Evolutionary conservation across 1,139 yeast species (phyloP), one percentile per base, ranked within the genome.

Genomic region (Sugiyamaella novakii): DNA sequence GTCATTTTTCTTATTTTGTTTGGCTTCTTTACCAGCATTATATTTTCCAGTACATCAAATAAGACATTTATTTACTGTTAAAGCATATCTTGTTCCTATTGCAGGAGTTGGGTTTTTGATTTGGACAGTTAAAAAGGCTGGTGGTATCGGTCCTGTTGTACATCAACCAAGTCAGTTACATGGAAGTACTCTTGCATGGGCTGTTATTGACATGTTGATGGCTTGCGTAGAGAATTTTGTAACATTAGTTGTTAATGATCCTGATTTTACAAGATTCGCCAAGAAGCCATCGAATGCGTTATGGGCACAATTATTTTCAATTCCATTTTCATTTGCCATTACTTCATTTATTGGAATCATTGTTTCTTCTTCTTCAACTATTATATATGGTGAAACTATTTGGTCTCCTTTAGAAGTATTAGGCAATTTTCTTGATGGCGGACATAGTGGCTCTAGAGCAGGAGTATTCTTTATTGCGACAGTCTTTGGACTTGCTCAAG

Each of bases 371-470:
- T 88, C 96, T 1, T 85, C 95, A 4, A 74, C 81, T 27, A 69
- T 77, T 14, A 66, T 88, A 61, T 87, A 83, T 59, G 88, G 84
- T 22, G 78, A 77, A 54, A 76, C 89, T 31, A 78, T 78, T 61
- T 89, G 97, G 97, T 81, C 87, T 33, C 97, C 97, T 21, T 75
- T 88, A 54, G 94, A 85, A 52, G 86, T 88, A 14, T 73, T 88
- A 58, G 77, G 77, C 22, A 72, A 77, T 52, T 86, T 85, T 62
- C 77, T 88, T 58, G 78, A 83, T 50, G 74, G 78, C 51, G 74
- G 77, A 59, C 76, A 78, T 47, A 73, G 74, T 52, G 95, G 86
- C 59, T 85, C 89, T 46, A 77, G 95, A 62, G 95, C 91, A 17
- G 97, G 96, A 57, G 95, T 84, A 1, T 89, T 89, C 67, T 75